phyloP scores from a whole-genome alignment of 2,329 filamentous ascomycete genomes.

The Juglanconis juglandina region DNA sequence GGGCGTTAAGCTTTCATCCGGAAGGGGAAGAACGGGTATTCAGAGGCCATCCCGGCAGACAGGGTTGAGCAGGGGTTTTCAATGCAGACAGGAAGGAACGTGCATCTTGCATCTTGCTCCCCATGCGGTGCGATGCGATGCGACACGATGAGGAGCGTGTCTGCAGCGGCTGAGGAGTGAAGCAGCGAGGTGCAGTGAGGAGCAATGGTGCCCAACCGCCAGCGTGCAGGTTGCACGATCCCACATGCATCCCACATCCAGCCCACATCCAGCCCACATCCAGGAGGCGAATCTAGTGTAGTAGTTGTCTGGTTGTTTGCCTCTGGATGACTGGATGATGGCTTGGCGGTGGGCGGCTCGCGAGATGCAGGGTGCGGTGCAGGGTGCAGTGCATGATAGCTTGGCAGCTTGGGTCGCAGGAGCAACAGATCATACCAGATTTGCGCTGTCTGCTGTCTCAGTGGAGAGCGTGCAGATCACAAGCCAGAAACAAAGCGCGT shows the following conservation, averaged over 20 bases:
- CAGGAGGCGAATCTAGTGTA: conserved; percentile 1
- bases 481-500: conserved; percentile 17
- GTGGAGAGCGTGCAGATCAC: conserved; percentile 12
- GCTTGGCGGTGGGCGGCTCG: too few species aligned
- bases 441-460: not conserved
- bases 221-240: not conserved
- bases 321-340: too few species aligned
- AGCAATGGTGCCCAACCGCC: conserved; percentile 15
- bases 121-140: too few species aligned
- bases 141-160: too few species aligned
- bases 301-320: not conserved
- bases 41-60: conserved; percentile 6
- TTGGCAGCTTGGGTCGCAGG: too few species aligned
- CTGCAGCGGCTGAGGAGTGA: not conserved
- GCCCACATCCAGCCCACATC: not conserved
- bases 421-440: too few species aligned
- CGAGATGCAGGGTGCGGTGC: too few species aligned
- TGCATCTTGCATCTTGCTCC: not conserved
- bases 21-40: conserved; percentile 8
- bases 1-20: not conserved
- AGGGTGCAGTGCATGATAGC: too few species aligned
- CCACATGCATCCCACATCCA: not conserved
- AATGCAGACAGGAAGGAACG: conserved; percentile 3
- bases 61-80: conserved; percentile 11
- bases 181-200: conserved; percentile 4